A percentile compares a stretch with the other conserved stretches of the same genome.
phyloP scores from a whole-genome alignment of 441 rosid species.

The Pelargonium citronellum region DNA sequence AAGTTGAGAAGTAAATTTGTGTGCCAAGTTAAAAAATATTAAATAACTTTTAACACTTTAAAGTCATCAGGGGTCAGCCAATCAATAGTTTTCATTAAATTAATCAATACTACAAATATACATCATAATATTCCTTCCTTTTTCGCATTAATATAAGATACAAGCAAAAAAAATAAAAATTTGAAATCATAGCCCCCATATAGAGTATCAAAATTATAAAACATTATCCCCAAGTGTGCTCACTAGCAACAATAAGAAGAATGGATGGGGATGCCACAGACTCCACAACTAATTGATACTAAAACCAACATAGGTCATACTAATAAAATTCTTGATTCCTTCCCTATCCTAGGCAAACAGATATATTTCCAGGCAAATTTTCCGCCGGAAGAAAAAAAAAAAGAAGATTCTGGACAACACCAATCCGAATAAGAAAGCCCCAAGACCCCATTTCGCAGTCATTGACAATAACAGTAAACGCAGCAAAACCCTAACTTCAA shows the following conservation, averaged over 20 bases:
- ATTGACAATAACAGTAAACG: background rate
- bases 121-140: background rate
- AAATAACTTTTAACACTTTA: background rate
- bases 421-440: no score
- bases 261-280: background rate
- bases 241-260: background rate
- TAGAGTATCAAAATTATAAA: background rate
- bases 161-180: background rate
- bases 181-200: background rate
- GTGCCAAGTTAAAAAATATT: background rate
- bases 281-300: background rate
- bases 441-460: background rate
- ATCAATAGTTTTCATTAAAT: background rate
- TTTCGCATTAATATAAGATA: background rate
- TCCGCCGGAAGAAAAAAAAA: background rate
- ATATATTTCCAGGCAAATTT: background rate
- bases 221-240: background rate
- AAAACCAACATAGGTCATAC: background rate
- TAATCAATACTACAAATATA: background rate
- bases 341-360: background rate
- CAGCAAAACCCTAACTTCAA: constrained; percentile 5
- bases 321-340: background rate
- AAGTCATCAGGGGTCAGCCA: background rate
- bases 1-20: background rate
- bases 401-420: no score